These are phyloP conservation scores for Colletotrichum lindemuthianum DNA, from an alignment of 2,329 filamentous ascomycete species.

Conservation along the genomic window DNA sequence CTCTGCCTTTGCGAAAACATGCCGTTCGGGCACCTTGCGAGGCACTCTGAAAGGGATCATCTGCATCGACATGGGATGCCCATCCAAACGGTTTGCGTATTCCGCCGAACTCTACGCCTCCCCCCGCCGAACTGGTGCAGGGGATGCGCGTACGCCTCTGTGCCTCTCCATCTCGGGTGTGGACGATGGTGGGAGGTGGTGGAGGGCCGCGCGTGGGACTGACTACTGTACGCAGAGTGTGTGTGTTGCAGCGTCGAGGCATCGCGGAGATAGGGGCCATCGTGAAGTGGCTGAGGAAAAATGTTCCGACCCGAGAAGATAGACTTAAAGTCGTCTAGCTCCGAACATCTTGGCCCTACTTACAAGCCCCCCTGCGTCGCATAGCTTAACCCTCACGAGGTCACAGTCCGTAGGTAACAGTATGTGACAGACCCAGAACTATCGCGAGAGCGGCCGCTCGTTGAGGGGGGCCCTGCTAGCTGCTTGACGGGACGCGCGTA, in stretches of 20 bases:
- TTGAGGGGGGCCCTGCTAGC: background rate
- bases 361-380: conserved; percentile 9
- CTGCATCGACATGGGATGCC: conserved; percentile 20
- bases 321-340: conserved; percentile 11
- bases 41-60: conserved; percentile 20
- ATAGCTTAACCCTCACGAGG: no score
- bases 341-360: conserved; percentile 23
- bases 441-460: background rate
- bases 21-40: conserved; percentile 17
- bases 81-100: background rate
- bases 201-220: conserved; percentile 4
- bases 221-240: conserved; percentile 7
- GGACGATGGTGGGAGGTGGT: no score
- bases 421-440: no score
- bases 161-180: background rate
- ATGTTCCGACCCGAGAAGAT: conserved; percentile 11
- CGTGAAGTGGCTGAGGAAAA: background rate
- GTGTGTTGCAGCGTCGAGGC: background rate
- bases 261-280: background rate
- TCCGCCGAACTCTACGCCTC: background rate
- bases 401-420: no score
- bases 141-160: background rate
- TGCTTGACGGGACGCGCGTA: conserved; percentile 21
- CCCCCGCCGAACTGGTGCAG: no score
- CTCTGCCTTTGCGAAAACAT: conserved; percentile 21